Conservation (phyloP, 805 yeast species). For the Schwanniomyces polymorphus region DNA sequence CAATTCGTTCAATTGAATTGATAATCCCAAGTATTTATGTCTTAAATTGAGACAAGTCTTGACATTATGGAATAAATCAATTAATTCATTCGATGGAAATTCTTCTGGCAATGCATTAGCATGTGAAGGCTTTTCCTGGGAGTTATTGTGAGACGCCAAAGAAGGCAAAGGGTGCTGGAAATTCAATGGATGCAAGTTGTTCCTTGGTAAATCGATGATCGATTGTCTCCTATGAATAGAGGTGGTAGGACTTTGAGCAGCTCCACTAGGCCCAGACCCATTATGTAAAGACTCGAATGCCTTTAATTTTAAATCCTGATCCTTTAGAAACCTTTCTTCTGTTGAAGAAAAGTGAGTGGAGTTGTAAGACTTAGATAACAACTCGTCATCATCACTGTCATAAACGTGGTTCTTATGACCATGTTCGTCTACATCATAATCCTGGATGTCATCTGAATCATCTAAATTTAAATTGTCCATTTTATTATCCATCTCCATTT, state of each 20-base stretch:
- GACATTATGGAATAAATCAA: constrained; percentile 62
- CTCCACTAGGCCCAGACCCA: constrained; percentile 4
- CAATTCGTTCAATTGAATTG: constrained; percentile 63
- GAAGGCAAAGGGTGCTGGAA: constrained; percentile 19
- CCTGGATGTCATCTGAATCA: background rate
- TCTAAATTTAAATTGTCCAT: background rate
- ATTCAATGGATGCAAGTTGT: constrained; percentile 1
- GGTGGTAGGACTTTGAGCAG: constrained; percentile 7
- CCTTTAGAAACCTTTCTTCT: constrained; percentile 63
- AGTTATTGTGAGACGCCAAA: constrained; percentile 15
- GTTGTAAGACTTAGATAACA: constrained; percentile 27
- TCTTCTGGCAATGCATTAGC: constrained; percentile 42
- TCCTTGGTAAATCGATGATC: constrained; percentile 37
- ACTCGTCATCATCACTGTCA: constrained; percentile 24
- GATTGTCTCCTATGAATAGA: constrained; percentile 32
- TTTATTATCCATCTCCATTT: background rate
- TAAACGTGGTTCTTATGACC: background rate
- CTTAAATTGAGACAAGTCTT: constrained; percentile 70
- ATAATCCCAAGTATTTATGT: constrained; percentile 67
- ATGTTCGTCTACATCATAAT: background rate
- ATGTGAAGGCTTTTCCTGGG: constrained; percentile 8
- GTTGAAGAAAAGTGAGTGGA: constrained; percentile 63
- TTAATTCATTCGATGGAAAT: constrained; percentile 65
- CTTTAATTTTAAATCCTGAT: constrained; percentile 64
- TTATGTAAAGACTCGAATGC: constrained; percentile 52